These are phyloP conservation scores for Globisporangium perplexum DNA, from an alignment of 352 stramenopile genomes.

Conservation along the genomic window DNA sequence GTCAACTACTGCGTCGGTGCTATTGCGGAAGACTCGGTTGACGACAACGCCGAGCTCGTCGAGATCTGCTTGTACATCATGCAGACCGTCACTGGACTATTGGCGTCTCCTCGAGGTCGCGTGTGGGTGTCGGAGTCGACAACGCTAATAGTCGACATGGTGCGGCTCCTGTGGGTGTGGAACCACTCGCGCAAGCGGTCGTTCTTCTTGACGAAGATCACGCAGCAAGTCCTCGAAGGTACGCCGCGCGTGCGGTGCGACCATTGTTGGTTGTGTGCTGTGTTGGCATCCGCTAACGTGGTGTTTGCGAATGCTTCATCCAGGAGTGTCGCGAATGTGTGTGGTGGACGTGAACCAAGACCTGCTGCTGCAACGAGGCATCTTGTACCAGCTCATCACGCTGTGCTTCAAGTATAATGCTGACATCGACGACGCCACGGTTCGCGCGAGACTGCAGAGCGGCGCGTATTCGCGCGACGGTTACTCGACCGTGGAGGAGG, in stretches of 20 bases:
- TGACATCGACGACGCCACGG: slow-evolving; percentile 44
- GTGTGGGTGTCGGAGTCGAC: slow-evolving; percentile 55
- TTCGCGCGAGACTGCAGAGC: slow-evolving; percentile 33
- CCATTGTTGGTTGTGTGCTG: background rate
- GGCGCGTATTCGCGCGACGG: slow-evolving; percentile 28
- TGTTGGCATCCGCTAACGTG: background rate
- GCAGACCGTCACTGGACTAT: slow-evolving; percentile 62
- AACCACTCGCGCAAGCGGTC: slow-evolving; percentile 38
- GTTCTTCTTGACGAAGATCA: slow-evolving; percentile 57
- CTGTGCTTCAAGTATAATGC: slow-evolving; percentile 69
- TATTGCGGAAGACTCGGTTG: slow-evolving; percentile 34
- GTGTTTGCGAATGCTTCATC: slow-evolving; percentile 2
- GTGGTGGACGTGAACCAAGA: slow-evolving; percentile 56
- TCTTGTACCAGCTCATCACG: slow-evolving; percentile 65
- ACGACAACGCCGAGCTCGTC: slow-evolving; percentile 25
- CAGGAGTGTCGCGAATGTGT: slow-evolving; percentile 57
- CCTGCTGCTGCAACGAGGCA: slow-evolving; percentile 35
- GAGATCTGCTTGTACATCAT: slow-evolving; percentile 60
- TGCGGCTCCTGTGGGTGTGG: slow-evolving; percentile 71
- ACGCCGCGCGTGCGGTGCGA: slow-evolving; percentile 1
- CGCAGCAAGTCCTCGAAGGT: slow-evolving; percentile 77
- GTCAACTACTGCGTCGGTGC: slow-evolving; percentile 63
- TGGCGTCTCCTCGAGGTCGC: slow-evolving; percentile 46
- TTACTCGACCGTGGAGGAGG: slow-evolving; percentile 34
- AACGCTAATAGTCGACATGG: slow-evolving; percentile 66